Percentiles rank a stretch among this genome's conserved stretches.
Conservation (phyloP, 192 early-diverging fungal genomes). For the Backusella sp. region DNA sequence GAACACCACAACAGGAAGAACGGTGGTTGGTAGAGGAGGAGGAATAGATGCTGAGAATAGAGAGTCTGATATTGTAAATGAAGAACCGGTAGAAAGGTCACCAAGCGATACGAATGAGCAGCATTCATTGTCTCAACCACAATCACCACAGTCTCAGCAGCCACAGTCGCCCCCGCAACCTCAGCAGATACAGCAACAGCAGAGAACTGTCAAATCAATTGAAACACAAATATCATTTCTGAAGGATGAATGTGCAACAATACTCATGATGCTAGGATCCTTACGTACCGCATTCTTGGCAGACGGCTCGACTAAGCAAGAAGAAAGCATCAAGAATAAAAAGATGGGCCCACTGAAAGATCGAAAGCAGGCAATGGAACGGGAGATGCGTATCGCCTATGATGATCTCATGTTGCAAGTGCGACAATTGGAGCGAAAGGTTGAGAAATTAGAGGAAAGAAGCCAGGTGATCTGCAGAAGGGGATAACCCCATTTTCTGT, state of each 20-base stretch:
- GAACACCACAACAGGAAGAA: neutral
- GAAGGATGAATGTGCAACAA: constrained; percentile 17
- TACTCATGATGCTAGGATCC: constrained; percentile 24
- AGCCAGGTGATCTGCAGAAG: neutral
- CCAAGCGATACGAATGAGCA: neutral
- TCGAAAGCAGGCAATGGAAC: constrained; percentile 18
- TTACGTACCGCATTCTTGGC: constrained; percentile 22
- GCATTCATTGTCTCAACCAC: neutral
- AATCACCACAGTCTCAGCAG: neutral
- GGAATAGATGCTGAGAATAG: neutral
- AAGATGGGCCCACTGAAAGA: neutral
- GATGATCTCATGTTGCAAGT: constrained; percentile 31
- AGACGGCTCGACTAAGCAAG: neutral
- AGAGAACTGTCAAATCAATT: neutral
- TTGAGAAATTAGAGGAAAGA: constrained; percentile 17
- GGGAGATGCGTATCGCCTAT: constrained; percentile 24
- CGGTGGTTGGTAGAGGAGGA: neutral
- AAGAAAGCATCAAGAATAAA: neutral
- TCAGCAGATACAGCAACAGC: neutral
- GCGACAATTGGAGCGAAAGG: constrained; percentile 17
- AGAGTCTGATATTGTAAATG: neutral
- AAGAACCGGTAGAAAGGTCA: neutral
- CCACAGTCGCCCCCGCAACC: neutral
- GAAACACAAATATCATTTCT: constrained; percentile 22
- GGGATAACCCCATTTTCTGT: neutral